phyloP scores from a whole-genome alignment of 2,329 filamentous ascomycete species.

The Calonectria hawksworthii region DNA sequence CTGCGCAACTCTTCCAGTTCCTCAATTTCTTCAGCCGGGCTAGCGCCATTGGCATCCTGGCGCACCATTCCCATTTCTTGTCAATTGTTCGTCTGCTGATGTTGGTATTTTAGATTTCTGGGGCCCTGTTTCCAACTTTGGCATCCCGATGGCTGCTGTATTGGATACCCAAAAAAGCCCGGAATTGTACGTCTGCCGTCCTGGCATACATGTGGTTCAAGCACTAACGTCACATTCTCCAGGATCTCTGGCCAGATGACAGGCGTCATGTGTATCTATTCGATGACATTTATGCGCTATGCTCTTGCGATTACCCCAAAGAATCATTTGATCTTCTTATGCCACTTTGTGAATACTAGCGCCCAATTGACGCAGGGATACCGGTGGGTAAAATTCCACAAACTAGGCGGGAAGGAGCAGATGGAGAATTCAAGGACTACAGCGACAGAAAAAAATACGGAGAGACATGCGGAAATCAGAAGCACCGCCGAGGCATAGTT shows the following conservation, averaged over 20 bases:
- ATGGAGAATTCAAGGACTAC: not conserved
- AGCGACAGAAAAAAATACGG: not conserved
- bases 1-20: no score
- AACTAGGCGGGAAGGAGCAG: slow-evolving; percentile 70
- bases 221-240: slow-evolving; percentile 31
- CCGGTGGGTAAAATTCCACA: slow-evolving; percentile 74
- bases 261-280: slow-evolving; percentile 75
- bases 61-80: not conserved
- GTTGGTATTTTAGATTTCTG: slow-evolving; percentile 77
- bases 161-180: slow-evolving; percentile 89
- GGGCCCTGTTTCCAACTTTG: slow-evolving; percentile 90
- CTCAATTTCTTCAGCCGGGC: not conserved
- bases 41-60: not conserved
- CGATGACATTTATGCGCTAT: slow-evolving; percentile 81
- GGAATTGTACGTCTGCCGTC: slow-evolving; percentile 72
- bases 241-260: slow-evolving; percentile 82
- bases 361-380: slow-evolving; percentile 79
- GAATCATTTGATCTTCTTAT: slow-evolving; percentile 79
- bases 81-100: not conserved
- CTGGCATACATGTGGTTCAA: not conserved
- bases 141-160: slow-evolving; percentile 85
- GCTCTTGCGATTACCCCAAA: slow-evolving; percentile 74
- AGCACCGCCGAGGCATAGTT: not conserved
- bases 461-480: not conserved
- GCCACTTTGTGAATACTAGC: slow-evolving; percentile 78